Percentiles rank a stretch among this genome's conserved stretches.
Evolutionary conservation across 2,329 filamentous ascomycete species (phyloP).

Genomic region (Teratosphaeria destructans): DNA sequence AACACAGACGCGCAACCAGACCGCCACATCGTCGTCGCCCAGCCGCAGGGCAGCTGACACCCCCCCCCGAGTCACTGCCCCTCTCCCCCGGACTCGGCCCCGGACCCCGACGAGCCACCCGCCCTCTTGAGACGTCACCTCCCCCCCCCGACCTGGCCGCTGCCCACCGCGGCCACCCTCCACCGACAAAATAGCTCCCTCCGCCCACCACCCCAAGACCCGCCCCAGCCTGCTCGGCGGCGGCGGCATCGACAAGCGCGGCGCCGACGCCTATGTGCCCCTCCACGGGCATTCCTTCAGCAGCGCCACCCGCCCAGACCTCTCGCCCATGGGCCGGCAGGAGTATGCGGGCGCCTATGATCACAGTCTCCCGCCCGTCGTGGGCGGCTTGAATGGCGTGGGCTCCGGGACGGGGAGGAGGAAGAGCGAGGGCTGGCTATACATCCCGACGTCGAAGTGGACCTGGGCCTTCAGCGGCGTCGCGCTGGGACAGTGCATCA

Average conservation of each 20-base stretch:
- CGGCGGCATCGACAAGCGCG: constrained; percentile 5
- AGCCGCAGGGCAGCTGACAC: background rate
- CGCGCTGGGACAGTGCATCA: constrained; percentile 63
- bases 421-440: constrained; percentile 42
- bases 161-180: constrained; percentile 12
- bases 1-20: background rate
- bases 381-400: background rate
- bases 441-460: constrained; percentile 75
- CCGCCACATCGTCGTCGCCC: background rate
- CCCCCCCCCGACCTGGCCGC: constrained; percentile 9
- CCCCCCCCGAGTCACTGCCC: background rate
- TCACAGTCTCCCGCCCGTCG: background rate
- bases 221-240: constrained; percentile 50
- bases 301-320: constrained; percentile 7
- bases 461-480: constrained; percentile 74
- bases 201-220: constrained; percentile 43
- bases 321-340: background rate
- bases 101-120: background rate
- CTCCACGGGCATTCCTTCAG: constrained; percentile 33
- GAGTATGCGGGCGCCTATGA: constrained; percentile 4
- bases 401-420: constrained; percentile 15
- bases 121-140: background rate
- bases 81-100: background rate
- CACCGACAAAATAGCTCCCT: constrained; percentile 29
- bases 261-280: constrained; percentile 30